Evolutionary conservation across 139 green algal genomes (phyloP).

Genomic region (Chlorella sorokiniana): DNA sequence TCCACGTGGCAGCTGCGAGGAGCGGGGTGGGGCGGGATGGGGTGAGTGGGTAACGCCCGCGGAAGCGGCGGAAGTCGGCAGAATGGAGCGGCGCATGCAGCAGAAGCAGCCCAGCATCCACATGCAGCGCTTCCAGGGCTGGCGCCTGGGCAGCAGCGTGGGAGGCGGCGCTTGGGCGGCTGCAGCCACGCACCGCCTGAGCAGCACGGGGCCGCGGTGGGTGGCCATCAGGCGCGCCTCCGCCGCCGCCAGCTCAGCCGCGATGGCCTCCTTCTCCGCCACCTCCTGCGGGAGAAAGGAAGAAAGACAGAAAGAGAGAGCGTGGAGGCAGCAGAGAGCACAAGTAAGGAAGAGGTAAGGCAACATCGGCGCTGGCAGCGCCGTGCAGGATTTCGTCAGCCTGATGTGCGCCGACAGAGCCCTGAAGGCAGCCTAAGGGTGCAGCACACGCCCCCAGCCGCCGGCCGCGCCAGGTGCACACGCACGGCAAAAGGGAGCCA

Average conservation of each 20-base stretch:
- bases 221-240: slow-evolving; percentile 35
- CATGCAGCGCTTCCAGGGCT: not conserved
- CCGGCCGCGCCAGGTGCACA: too few relatives aligned
- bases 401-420: too few relatives aligned
- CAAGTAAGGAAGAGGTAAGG: not conserved
- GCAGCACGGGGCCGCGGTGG: slow-evolving; percentile 32
- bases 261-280: slow-evolving; percentile 55
- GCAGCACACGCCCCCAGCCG: not conserved
- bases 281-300: slow-evolving; percentile 19
- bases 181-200: slow-evolving; percentile 42
- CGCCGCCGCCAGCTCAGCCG: slow-evolving; percentile 52
- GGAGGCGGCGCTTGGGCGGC: too few relatives aligned
- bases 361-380: too few relatives aligned
- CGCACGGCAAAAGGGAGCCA: not conserved
- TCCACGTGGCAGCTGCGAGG: slow-evolving; percentile 36
- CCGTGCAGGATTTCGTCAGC: too few relatives aligned
- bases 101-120: not conserved
- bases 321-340: not conserved
- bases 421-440: too few relatives aligned
- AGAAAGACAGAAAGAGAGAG: not conserved
- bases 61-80: not conserved
- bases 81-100: not conserved
- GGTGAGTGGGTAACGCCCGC: not conserved
- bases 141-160: not conserved
- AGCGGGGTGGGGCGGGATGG: not conserved